Percentiles rank a stretch among this genome's conserved stretches.
Conservation (phyloP, 2,329 filamentous ascomycete species). For the Fusarium cyanostomum region DNA sequence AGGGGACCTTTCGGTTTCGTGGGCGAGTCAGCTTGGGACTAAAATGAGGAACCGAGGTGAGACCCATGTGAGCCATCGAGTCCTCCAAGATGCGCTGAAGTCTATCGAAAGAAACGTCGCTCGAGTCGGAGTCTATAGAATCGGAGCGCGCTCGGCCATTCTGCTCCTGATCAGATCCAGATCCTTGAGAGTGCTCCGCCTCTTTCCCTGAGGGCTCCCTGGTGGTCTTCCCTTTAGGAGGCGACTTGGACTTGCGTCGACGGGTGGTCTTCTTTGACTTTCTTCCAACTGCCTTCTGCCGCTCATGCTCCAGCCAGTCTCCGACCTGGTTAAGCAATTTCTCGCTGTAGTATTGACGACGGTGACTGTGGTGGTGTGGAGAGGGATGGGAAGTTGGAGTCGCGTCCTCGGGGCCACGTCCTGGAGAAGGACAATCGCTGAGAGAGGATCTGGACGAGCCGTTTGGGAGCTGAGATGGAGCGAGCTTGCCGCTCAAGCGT, state of each 20-base stretch:
- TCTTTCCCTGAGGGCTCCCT: conserved; percentile 8
- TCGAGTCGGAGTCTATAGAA: conserved; percentile 73
- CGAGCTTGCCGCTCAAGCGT: conserved; percentile 48
- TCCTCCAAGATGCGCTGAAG: conserved; percentile 83
- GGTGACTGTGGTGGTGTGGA: conserved; percentile 43
- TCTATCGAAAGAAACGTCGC: conserved; percentile 78
- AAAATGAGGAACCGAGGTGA: conserved; percentile 57
- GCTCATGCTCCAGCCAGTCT: conserved; percentile 86
- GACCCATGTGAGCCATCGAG: conserved; percentile 64
- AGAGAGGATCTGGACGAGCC: conserved; percentile 58
- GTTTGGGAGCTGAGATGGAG: conserved; percentile 42
- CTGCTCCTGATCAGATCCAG: conserved; percentile 35
- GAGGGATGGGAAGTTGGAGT: conserved; percentile 28
- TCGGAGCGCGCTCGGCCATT: conserved; percentile 52
- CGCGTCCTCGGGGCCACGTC: conserved; percentile 44
- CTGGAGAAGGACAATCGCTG: conserved; percentile 44
- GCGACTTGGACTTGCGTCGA: conserved; percentile 54
- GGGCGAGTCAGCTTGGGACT: conserved; percentile 55
- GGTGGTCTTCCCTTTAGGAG: conserved; percentile 40
- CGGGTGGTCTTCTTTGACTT: conserved; percentile 51
- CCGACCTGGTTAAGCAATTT: conserved; percentile 77
- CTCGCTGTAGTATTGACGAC: conserved; percentile 57
- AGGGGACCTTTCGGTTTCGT: conserved; percentile 48
- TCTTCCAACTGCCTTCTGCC: conserved; percentile 66
- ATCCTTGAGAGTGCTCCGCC: conserved; percentile 25